Evolutionary conservation across 805 yeast genomes (phyloP), one percentile per base, ranked within the genome.

Genomic region (Alloascoidea africana): DNA sequence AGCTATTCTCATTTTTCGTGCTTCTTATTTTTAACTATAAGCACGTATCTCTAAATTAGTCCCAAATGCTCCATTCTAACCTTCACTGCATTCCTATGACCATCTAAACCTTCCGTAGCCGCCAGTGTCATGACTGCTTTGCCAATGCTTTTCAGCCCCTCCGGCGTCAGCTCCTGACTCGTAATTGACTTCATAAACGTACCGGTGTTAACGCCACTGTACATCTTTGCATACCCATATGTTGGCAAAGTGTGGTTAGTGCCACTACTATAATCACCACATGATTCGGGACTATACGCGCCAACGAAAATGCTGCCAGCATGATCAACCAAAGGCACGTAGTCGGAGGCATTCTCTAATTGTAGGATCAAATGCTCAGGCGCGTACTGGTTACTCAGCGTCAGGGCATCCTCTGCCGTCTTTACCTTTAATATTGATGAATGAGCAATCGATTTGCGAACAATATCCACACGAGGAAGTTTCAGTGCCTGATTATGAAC

Each of bases 271-370:
- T 91, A 91, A 62, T 91, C 99, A 53, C 99, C 99, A 58, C 96
- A 87, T 2, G 94, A 81, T 58, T 91, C 99, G 37, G 99, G 98
- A 2, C 96, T 82, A 57, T 81, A 82, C 3, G 89, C 80, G 34
- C 99, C 99, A 39, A 91, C 96, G 52, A 91, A 91, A 16, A 91
- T 91, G 19, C 94, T 80, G 32, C 99, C 98, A 4, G 99, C 99
- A 55, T 91, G 78, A 44, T 82, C 79, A 27, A 91, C 87, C 45
- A 68, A 60, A 18, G 70, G 66, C 33, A 91, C 89, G 52, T 69
- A 82, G 32, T 62, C 57, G 38, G 71, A 62, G 8, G 98, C 96
- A 44, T 87, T 60, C 43, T 80, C 76, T 41, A 89, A 71, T 59
- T 91, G 97, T 50, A 91, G 64, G 51, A 91, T 91, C 65, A 91